phyloP scores from a whole-genome alignment of 2,329 filamentous ascomycete genomes.

The Aspergillus sp. region DNA sequence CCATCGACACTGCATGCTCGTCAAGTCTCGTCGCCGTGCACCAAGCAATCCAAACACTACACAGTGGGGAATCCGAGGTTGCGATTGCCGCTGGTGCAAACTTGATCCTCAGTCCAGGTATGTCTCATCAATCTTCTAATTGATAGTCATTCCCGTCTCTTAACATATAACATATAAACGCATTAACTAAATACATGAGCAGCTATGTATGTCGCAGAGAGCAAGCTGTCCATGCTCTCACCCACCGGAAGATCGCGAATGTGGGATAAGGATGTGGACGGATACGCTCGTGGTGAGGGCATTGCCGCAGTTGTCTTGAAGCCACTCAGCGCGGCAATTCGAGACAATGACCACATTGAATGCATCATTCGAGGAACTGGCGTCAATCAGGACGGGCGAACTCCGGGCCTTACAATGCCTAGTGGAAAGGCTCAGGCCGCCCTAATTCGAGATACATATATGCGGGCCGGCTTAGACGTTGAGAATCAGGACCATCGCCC shows the following conservation, averaged over 20 bases:
- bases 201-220: conserved; percentile 4
- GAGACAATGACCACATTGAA: not conserved
- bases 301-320: not conserved
- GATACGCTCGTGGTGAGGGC: conserved; percentile 1
- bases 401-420: not conserved
- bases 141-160: not conserved
- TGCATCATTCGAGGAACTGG: not conserved
- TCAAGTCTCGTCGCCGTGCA: not conserved
- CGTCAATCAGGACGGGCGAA: conserved; percentile 1
- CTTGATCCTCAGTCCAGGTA: conserved; percentile 16
- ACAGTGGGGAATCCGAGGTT: conserved; percentile 11
- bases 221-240: conserved; percentile 35
- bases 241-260: conserved; percentile 43
- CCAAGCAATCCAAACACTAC: conserved; percentile 13
- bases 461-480: conserved; percentile 21
- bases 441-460: not conserved
- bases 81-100: conserved; percentile 19
- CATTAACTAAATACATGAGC: not conserved
- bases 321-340: not conserved
- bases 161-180: too few relatives aligned
- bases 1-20: conserved; percentile 1
- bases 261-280: conserved; percentile 13
- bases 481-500: conserved; percentile 9
- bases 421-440: not conserved
- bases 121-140: conserved; percentile 3